These are phyloP conservation scores for Paecilomyces variotii DNA, from an alignment of 2,329 filamentous ascomycete genomes.

Conservation along the genomic window DNA sequence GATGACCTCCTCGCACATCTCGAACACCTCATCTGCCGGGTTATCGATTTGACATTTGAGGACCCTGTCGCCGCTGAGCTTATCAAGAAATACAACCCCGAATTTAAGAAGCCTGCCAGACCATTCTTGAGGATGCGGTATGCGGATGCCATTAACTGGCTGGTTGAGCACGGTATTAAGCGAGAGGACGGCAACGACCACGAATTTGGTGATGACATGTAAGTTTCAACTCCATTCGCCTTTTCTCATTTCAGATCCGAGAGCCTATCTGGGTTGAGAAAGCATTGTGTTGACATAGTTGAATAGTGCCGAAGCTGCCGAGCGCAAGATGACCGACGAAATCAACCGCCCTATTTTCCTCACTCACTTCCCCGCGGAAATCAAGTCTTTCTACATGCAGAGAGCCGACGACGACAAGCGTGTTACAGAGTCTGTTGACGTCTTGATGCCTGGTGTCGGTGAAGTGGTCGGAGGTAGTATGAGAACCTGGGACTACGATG, in stretches of 20 bases:
- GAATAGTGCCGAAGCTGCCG: slow-evolving; percentile 71
- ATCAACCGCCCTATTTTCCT: slow-evolving; percentile 95
- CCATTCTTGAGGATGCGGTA: slow-evolving; percentile 97
- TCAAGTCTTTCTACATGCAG: slow-evolving; percentile 99
- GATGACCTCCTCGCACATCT: slow-evolving; percentile 79
- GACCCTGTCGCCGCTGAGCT: slow-evolving; percentile 65
- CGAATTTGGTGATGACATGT: slow-evolving; percentile 88
- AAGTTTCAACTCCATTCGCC: not conserved
- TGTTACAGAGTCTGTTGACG: slow-evolving; percentile 89
- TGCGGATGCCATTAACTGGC: slow-evolving; percentile 87
- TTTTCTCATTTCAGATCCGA: not conserved
- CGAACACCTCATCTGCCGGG: slow-evolving; percentile 78
- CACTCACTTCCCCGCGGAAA: slow-evolving; percentile 92
- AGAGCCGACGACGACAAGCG: slow-evolving; percentile 69
- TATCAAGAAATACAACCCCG: slow-evolving; percentile 83
- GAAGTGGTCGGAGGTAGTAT: slow-evolving; percentile 96
- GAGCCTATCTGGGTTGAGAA: not conserved
- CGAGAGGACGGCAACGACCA: slow-evolving; percentile 92
- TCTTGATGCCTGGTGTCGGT: slow-evolving; percentile 83
- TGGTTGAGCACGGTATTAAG: slow-evolving; percentile 77
- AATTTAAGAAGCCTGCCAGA: slow-evolving; percentile 69
- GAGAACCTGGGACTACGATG: slow-evolving; percentile 88
- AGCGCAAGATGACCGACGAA: slow-evolving; percentile 92
- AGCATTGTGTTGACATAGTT: not conserved
- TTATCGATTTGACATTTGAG: slow-evolving; percentile 67